Evolutionary conservation across 371 early-diverging fungal genomes (phyloP), one percentile per base, ranked within the genome.

Genomic region (Mortierella sp.): DNA sequence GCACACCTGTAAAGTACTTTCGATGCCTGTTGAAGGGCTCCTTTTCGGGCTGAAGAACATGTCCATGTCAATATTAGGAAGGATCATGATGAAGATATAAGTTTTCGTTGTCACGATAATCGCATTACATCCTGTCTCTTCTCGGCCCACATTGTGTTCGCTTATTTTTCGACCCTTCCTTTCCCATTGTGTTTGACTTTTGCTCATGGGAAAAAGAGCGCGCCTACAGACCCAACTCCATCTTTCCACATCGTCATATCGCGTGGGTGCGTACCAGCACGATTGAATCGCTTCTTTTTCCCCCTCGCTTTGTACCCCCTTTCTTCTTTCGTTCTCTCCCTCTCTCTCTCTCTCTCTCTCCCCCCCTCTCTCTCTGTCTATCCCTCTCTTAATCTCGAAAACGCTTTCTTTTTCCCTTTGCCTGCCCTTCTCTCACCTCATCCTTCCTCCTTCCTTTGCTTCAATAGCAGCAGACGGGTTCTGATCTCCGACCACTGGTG

Each of bases 131-230:
- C 63, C 7, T 31, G 16, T 28, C 7, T 7, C 8, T 6, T 50
- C 7, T 63, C 34, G 28, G n/a, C 58, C 58, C 26, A 57, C 26
- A 14, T 63, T 63, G 31, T 10, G 28, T 58, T 58, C 54, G 7
- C 3, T 16, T 31, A 8, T 63, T 14, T n/a, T 34, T 63, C 63
- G 34, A 63, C 38, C 19, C 58, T 26, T 58, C 26, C 55, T n/a
- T 24, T 24, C 21, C 19, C n/a, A 28, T 6, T 55, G n/a, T 55
- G 9, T 26, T 60, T 14, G 0, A 28, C 11, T 34, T 63, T 31
- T 19, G 63, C 63, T 63, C 63, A 31, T 63, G 63, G 63, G 63
- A 63, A 63, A 31, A 60, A 60, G 60, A 31, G 13, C 16, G 60
- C 19, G 7, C 31, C 31, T 31, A 26, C 60, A 31, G 60, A 13